Percentiles rank a stretch among this genome's conserved stretches.
Evolutionary conservation across 2,329 filamentous ascomycete species (phyloP).

Genomic region (Fusarium staphyleae): DNA sequence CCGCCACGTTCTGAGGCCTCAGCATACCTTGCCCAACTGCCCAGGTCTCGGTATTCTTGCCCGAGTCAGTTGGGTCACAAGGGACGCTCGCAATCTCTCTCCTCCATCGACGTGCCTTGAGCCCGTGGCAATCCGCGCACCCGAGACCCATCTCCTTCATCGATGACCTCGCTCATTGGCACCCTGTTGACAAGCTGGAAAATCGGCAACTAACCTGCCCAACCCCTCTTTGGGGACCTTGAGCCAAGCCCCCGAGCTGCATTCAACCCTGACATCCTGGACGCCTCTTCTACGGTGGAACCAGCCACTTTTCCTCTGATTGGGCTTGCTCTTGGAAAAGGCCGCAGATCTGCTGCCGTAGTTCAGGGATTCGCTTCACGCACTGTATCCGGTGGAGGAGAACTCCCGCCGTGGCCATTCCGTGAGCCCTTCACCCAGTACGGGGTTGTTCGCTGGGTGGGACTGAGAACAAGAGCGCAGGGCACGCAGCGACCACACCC

Average conservation of each 20-base stretch:
- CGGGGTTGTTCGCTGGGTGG: conserved; percentile 32
- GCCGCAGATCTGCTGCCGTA: conserved; percentile 44
- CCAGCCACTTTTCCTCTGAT: conserved; percentile 40
- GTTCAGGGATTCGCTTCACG: conserved; percentile 31
- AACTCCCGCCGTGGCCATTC: conserved; percentile 35
- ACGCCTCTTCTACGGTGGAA: conserved; percentile 34
- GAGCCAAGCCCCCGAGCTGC: conserved; percentile 41
- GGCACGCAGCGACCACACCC: conserved; percentile 33
- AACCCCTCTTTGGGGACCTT: conserved; percentile 40
- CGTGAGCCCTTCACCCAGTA: conserved; percentile 36
- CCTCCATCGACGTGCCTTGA: conserved; percentile 21
- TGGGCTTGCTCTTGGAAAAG: conserved; percentile 39
- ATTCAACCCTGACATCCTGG: conserved; percentile 39
- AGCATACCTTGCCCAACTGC: conserved; percentile 35
- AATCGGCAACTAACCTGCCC: conserved; percentile 38
- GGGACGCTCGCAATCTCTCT: conserved; percentile 39
- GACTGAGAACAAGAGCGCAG: conserved; percentile 28
- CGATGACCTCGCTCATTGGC: conserved; percentile 36
- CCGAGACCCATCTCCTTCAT: conserved; percentile 37
- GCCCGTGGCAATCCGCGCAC: conserved; percentile 40
- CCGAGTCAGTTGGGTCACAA: conserved; percentile 43
- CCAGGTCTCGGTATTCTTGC: conserved; percentile 32
- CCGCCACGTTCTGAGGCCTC: conserved; percentile 40
- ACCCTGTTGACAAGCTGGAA: conserved; percentile 39
- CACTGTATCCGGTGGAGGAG: conserved; percentile 36